Percentiles rank a stretch among this genome's conserved stretches.
These are phyloP conservation scores for Tetradesmus obliquus DNA, from an alignment of 139 green algal genomes.

Conservation along the genomic window DNA sequence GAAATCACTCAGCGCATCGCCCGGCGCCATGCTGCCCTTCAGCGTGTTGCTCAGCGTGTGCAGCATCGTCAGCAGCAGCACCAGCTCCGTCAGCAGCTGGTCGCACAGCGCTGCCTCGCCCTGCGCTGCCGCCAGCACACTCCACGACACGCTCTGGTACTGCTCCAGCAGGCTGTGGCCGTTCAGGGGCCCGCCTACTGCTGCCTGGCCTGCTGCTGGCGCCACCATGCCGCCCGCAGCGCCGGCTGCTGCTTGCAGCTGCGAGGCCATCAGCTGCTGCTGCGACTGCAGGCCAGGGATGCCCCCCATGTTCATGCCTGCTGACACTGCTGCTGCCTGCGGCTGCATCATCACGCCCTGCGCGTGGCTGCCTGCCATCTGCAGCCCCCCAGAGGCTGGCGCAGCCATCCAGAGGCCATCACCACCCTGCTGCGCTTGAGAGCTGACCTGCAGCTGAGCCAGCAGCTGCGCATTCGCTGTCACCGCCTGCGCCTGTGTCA, in stretches of 20 bases:
- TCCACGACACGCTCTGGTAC: constrained; percentile 20
- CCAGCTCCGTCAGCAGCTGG: constrained; percentile 50
- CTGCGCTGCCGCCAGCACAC: constrained; percentile 39
- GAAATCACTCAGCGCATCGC: constrained; percentile 4
- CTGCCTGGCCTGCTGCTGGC: background rate
- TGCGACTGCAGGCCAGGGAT: constrained; percentile 23
- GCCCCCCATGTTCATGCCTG: background rate
- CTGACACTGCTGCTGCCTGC: background rate
- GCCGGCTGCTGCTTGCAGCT: constrained; percentile 40
- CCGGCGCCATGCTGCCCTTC: background rate
- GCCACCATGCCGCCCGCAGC: background rate
- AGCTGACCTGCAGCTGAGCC: constrained; percentile 21
- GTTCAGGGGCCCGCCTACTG: background rate
- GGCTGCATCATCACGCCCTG: constrained; percentile 16
- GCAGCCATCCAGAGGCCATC: constrained; percentile 29
- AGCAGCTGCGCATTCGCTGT: constrained; percentile 22
- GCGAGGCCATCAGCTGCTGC: constrained; percentile 16
- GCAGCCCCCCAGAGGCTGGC: background rate
- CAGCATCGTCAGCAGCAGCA: constrained; percentile 40
- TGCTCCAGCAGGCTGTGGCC: constrained; percentile 25
- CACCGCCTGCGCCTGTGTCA: background rate
- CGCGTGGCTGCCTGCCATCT: background rate
- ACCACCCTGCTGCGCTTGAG: background rate
- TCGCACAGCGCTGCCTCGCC: constrained; percentile 6
- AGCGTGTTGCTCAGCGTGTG: constrained; percentile 4